Conservation (phyloP, 2,329 filamentous ascomycete genomes). For the Ascochyta koolunga region DNA sequence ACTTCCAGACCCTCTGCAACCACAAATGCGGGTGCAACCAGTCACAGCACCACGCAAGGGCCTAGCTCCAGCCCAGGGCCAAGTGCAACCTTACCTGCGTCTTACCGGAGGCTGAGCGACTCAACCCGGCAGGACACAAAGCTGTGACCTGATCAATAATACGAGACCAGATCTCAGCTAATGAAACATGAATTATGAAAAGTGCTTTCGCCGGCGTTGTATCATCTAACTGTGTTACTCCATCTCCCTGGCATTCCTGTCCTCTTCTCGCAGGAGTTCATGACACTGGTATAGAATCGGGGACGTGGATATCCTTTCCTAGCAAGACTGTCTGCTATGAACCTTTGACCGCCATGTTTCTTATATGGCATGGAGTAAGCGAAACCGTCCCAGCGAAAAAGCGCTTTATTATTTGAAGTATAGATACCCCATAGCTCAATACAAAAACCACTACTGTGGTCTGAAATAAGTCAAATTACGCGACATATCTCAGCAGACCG, state of each 20-base stretch:
- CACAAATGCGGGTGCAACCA: conserved; percentile 27
- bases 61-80: conserved; percentile 27
- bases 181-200: conserved; percentile 26
- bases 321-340: not conserved
- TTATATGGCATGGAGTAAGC: conserved; percentile 1
- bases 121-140: conserved; percentile 47
- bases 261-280: conserved; percentile 15
- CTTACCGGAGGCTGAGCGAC: conserved; percentile 44
- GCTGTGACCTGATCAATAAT: conserved; percentile 24
- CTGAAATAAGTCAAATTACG: no score
- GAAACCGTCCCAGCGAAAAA: not conserved
- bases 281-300: conserved; percentile 6
- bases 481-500: not conserved
- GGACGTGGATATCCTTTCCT: conserved; percentile 20
- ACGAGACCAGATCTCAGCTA: no score
- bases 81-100: conserved; percentile 33
- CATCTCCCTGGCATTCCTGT: not conserved
- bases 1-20: conserved; percentile 32
- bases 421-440: conserved; percentile 15
- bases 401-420: conserved; percentile 7
- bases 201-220: conserved; percentile 19
- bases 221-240: not conserved
- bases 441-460: no score
- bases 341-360: not conserved
- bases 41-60: conserved; percentile 35